phyloP scores from a whole-genome alignment of 495 filamentous ascomycete genomes.

The Aspergillus campestris region DNA sequence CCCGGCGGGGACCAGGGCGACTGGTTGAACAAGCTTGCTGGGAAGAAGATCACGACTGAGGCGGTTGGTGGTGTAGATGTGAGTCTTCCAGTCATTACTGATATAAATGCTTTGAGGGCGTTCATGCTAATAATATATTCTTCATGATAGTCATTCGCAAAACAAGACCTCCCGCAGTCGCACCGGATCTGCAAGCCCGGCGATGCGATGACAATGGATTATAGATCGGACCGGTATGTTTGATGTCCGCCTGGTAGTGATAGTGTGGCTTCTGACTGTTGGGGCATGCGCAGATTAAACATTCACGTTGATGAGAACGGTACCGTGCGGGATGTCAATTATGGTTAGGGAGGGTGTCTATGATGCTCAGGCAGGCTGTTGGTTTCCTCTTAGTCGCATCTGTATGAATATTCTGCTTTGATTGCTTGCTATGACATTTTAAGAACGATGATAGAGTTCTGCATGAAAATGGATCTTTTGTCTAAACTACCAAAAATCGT shows the following conservation, averaged over 20 bases:
- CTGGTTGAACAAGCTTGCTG: conserved; percentile 67
- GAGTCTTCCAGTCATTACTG: conserved; percentile 10
- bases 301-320: conserved; percentile 64
- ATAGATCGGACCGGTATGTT: conserved; percentile 47
- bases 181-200: conserved; percentile 61
- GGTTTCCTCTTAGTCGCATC: neutral
- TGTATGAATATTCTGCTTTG: neutral
- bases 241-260: neutral
- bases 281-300: conserved; percentile 47
- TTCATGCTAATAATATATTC: conserved; percentile 1
- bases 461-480: too few species aligned
- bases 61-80: conserved; percentile 38
- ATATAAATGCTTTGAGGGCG: neutral
- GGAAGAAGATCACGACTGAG: conserved; percentile 57
- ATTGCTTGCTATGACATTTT: too few species aligned
- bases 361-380: neutral
- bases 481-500: too few species aligned
- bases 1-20: conserved; percentile 45
- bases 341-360: conserved; percentile 18
- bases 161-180: conserved; percentile 58
- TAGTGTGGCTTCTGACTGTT: conserved; percentile 1
- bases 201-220: conserved; percentile 53
- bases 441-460: too few species aligned
- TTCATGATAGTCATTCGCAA: conserved; percentile 57
- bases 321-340: conserved; percentile 61